These are phyloP conservation scores for Claviceps quebecensis DNA, from an alignment of 2,329 filamentous ascomycete species.

Conservation along the genomic window DNA sequence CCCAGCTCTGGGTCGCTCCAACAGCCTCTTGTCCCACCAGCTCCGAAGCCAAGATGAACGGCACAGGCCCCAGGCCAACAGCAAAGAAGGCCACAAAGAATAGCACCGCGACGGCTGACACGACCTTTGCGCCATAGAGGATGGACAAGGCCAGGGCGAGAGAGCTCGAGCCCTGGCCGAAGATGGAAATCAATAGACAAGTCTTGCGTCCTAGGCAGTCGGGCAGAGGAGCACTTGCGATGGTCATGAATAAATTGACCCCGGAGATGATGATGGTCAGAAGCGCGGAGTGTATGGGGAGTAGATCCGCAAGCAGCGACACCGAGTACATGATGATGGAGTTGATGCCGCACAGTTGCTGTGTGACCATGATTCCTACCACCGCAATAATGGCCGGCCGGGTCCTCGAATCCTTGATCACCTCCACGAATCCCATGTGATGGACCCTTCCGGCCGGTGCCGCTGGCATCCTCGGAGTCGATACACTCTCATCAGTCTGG, in stretches of 20 bases:
- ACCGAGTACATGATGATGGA: conserved; percentile 98
- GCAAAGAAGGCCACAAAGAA: conserved; percentile 84
- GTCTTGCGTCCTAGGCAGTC: conserved; percentile 80
- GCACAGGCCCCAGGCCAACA: conserved; percentile 80
- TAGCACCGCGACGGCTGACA: conserved; percentile 71
- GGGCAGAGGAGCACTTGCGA: conserved; percentile 67
- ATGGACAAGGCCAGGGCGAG: conserved; percentile 71
- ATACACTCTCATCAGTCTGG: conserved; percentile 12
- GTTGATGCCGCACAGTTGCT: conserved; percentile 91
- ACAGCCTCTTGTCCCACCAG: conserved; percentile 83
- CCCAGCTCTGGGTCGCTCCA: conserved; percentile 81
- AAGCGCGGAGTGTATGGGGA: conserved; percentile 67
- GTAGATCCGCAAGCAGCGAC: conserved; percentile 65
- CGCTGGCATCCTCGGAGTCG: conserved; percentile 2
- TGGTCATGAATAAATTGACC: conserved; percentile 73
- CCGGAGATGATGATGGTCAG: conserved; percentile 79
- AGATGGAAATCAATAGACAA: conserved; percentile 68
- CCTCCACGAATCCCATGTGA: conserved; percentile 48
- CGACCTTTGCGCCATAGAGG: conserved; percentile 51
- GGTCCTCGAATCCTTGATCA: conserved; percentile 53
- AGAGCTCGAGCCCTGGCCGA: conserved; percentile 70
- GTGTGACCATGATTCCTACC: conserved; percentile 79
- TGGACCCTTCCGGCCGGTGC: not conserved
- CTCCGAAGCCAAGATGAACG: conserved; percentile 86
- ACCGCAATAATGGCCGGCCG: conserved; percentile 68